Base-by-base conservation (phyloP, 2,329 filamentous ascomycete species). In the Cladosporium phlei region DNA sequence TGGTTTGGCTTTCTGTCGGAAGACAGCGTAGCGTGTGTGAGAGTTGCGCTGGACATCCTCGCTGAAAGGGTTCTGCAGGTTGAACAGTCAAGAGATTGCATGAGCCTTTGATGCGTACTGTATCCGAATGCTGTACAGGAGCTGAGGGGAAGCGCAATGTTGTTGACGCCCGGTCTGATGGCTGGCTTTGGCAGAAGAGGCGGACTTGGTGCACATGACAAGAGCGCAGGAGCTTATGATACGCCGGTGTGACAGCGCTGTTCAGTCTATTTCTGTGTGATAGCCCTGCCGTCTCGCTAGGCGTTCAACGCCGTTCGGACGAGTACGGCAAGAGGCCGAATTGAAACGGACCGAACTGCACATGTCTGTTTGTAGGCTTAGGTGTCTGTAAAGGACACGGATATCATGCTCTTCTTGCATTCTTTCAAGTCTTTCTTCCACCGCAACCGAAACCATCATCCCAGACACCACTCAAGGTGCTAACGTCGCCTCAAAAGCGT, bases 241-340 rank as follows among this genome's bases (percentile, higher is more conserved):
- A 59, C 59, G 59, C 55, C 55, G 33, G 30, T 40, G 39, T 37
- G 53, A 56, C 55, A 48, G 51, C 38, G 46, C 47, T 38, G 49
- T 61, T 66, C 63, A 58, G 61, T 52, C 58, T 63, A 64, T 61
- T 67, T 69, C 65, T 66, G 66, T 67, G 63, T 65, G 66, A 59
- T 59, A 63, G 56, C 64, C 62, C 48, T 63, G 66, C 55, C 69
- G 74, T 73, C 77, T 80, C 77, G 78, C 78, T 78, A 68, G 71
- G 66, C 64, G 58, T 51, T 49, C 34, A 60, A 62, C 64, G 67
- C 70, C 76, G 67, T 80, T 78, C 78, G 60, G 78, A 71, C 79
- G 75, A 80, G 78, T 76, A 73, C 69, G 54, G 49, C 43, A 28
- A 35, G 37, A 47, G 52, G 57, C 54, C 39, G 44, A 8, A 61